Evolutionary conservation across 495 filamentous ascomycete genomes (phyloP), one percentile per base, ranked within the genome.

Genomic region (Talaromyces borbonicus): DNA sequence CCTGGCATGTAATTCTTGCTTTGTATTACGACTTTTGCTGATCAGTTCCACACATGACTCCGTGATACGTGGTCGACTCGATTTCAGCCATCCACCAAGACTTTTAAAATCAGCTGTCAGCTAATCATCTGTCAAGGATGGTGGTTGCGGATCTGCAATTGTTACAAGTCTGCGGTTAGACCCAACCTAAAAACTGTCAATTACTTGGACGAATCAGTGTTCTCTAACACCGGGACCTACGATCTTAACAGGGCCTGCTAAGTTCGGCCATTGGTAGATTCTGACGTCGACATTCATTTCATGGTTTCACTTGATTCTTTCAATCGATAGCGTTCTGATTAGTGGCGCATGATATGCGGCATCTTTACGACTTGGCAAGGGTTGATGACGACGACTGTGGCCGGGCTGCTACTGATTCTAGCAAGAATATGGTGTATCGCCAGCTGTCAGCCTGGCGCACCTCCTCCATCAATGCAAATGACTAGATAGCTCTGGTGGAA

Each of bases 311-410:
- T n/a, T n/a, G n/a, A n/a, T n/a, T n/a, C n/a, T n/a, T n/a, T 20
- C 18, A n/a, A 38, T 20, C 22, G 35, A 38, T 38, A 38, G 22
- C 16, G 35, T 38, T 38, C 16, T 9, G 19, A 20, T n/a, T 38
- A 38, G 35, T 38, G 35, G 35, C 35, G 35, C n/a, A 20, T 38
- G 35, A 38, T n/a, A 20, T 38, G 35, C n/a, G n/a, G n/a, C n/a
- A n/a, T n/a, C n/a, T 38, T 38, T 16, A 20, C 1, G 35, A 38
- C n/a, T 20, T 16, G 8, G 35, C 18, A 19, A 38, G 35, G n/a
- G n/a, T n/a, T 22, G 35, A 38, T 22, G 35, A 38, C 35, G 35
- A 37, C 35, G 22, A 37, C n/a, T n/a, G n/a, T n/a, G n/a, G n/a
- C n/a, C n/a, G n/a, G n/a, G 35, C 35, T 37, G 30, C 30, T 4